Conservation (phyloP, 2,329 filamentous ascomycete genomes). For the Trichocomaceae sp. region DNA sequence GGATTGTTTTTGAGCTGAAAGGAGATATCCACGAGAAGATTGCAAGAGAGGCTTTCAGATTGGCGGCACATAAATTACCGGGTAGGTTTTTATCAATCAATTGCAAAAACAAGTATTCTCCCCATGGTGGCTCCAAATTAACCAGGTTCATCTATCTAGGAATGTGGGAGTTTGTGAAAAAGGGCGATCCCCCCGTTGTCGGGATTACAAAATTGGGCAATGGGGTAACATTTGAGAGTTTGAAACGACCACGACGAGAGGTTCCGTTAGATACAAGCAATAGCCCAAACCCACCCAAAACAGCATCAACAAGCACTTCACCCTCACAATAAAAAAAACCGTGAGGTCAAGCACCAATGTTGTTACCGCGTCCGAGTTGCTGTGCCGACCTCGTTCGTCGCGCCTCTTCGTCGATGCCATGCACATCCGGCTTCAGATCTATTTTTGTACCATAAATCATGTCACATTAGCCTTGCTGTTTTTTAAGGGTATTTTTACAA, state of each 20-base stretch:
- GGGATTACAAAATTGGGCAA: constrained; percentile 82
- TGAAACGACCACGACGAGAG: constrained; percentile 72
- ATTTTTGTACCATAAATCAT: constrained; percentile 33
- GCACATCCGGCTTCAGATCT: constrained; percentile 28
- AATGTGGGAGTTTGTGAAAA: constrained; percentile 85
- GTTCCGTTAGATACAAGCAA: constrained; percentile 42
- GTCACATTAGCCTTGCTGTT: constrained; percentile 26
- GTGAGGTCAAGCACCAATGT: constrained; percentile 45
- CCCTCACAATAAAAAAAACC: constrained; percentile 28
- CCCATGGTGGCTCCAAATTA: background rate
- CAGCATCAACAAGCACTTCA: constrained; percentile 30
- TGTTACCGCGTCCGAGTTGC: constrained; percentile 50
- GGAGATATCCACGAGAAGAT: constrained; percentile 92
- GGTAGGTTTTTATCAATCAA: constrained; percentile 60
- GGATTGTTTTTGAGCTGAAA: constrained; percentile 86
- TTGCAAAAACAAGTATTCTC: background rate
- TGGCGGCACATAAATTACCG: constrained; percentile 92
- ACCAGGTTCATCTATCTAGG: constrained; percentile 25
- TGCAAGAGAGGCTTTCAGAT: constrained; percentile 82
- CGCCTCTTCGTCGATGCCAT: constrained; percentile 33
- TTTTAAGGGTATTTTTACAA: background rate
- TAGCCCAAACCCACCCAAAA: constrained; percentile 25
- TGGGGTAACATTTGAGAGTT: constrained; percentile 71
- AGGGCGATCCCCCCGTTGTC: constrained; percentile 81
- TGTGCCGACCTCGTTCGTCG: constrained; percentile 44